Base-by-base conservation (phyloP, 495 filamentous ascomycete species). In the Podospora appendiculata region DNA sequence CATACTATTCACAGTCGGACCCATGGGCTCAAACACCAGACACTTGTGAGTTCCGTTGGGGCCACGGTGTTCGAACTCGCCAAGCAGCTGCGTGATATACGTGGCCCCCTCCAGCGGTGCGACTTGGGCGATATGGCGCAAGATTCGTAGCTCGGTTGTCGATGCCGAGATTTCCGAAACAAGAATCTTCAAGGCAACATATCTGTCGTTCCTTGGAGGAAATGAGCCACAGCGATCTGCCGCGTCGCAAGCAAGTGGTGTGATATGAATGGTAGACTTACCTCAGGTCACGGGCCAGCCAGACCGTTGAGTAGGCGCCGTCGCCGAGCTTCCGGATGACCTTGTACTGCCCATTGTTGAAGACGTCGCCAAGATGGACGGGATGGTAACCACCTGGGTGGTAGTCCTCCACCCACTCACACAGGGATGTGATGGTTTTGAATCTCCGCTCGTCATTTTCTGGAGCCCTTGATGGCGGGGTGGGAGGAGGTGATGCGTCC, bases 201-300 rank as follows among this genome's bases (percentile, higher is more conserved):
- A 33, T 52, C 45, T 41, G 1, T 46, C 38, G 36, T 41, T 52
- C 50, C 48, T 50, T 35, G 48, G 19, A 19, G 40, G 36, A n/a
- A 41, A 35, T 41, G 17, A 48, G 25, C 34, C 5, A 48, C 36
- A 10, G 14, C 25, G 8, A 11, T 40, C 10, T 14, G 9, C 33
- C 25, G 46, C 34, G 16, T 12, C 3, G 9, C 12, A 42, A 0
- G 13, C 11, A 11, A 1, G 42, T n/a, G n/a, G n/a, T n/a, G n/a
- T 19, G 33, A 25, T 18, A 7, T 14, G 19, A 35, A 40, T 14
- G 25, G 3, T 32, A 32, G 19, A 46, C 41, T 40, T 12, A 52
- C 50, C 40, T 52, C 16, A 46, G 50, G n/a, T 52, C 43, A 3
- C 50, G 17, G 42, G 50, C 50, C 10, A 52, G 50, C 50, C 50